phyloP scores from a whole-genome alignment of 805 yeast genomes.

The Starmerella vitae region DNA sequence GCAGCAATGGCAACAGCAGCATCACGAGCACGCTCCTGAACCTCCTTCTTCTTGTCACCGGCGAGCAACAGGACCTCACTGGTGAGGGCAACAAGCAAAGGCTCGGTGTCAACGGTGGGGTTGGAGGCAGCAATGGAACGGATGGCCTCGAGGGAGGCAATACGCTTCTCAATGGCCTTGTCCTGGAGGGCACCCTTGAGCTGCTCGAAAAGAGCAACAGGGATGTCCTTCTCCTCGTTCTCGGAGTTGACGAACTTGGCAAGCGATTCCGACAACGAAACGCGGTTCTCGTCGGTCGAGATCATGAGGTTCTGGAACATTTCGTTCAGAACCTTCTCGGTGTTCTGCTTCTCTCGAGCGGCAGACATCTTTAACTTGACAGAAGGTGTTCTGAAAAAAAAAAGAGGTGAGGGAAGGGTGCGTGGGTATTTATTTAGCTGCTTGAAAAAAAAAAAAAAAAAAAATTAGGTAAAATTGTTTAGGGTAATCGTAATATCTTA shows the following conservation, averaged over 20 bases:
- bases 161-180: slow-evolving; percentile 51
- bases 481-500: no score
- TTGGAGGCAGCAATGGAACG: slow-evolving; percentile 64
- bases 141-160: slow-evolving; percentile 75
- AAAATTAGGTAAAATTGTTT: no score
- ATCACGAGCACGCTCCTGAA: slow-evolving; percentile 57
- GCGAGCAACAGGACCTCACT: slow-evolving; percentile 58
- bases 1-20: slow-evolving; percentile 67
- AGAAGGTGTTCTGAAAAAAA: slow-evolving; percentile 1
- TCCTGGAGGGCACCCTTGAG: slow-evolving; percentile 61
- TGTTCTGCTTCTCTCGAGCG: slow-evolving; percentile 25
- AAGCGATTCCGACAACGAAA: slow-evolving; percentile 75
- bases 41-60: slow-evolving; percentile 80
- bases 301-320: slow-evolving; percentile 84
- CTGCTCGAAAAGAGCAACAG: slow-evolving; percentile 70
- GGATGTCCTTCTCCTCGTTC: slow-evolving; percentile 97
- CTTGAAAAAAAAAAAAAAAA: not conserved
- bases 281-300: slow-evolving; percentile 68
- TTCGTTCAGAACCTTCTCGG: slow-evolving; percentile 69
- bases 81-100: slow-evolving; percentile 68
- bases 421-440: slow-evolving; percentile 11
- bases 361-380: slow-evolving; percentile 17
- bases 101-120: slow-evolving; percentile 73
- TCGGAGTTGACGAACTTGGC: slow-evolving; percentile 91
- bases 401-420: not conserved